phyloP scores from a whole-genome alignment of 805 yeast species.

The Wickerhamomyces kurtzmanii region DNA sequence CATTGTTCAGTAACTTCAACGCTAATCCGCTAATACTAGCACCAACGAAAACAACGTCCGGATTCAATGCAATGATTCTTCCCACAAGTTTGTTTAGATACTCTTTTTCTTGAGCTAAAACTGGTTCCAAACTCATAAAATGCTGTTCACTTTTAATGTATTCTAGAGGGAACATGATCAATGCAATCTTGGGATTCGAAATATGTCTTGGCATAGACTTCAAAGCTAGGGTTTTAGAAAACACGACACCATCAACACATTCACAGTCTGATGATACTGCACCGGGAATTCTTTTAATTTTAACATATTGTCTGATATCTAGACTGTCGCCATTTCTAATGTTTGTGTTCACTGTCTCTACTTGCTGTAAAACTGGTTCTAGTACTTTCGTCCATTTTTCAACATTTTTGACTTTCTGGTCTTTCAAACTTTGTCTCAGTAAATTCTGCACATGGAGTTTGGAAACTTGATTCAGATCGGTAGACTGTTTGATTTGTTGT shows the following conservation, averaged over 20 bases:
- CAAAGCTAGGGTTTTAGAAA: conserved; percentile 75
- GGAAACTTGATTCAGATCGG: conserved; percentile 25
- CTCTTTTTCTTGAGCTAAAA: conserved; percentile 81
- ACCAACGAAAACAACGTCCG: conserved; percentile 72
- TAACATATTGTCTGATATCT: conserved; percentile 83
- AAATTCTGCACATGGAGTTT: conserved; percentile 36
- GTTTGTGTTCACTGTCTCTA: conserved; percentile 52
- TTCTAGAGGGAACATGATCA: conserved; percentile 85
- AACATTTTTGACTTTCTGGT: conserved; percentile 40
- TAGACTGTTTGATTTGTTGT: conserved; percentile 3
- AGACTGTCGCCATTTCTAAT: conserved; percentile 59
- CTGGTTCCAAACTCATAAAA: conserved; percentile 73
- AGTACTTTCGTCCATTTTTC: conserved; percentile 54
- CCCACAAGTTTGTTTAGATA: conserved; percentile 74
- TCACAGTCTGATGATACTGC: conserved; percentile 52
- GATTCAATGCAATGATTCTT: conserved; percentile 64
- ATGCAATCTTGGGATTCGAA: conserved; percentile 61
- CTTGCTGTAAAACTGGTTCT: conserved; percentile 37
- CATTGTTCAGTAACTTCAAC: conserved; percentile 54
- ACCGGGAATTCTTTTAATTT: conserved; percentile 78
- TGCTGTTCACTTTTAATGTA: conserved; percentile 70
- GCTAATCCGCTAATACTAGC: conserved; percentile 81
- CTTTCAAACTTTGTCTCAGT: conserved; percentile 49
- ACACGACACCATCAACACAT: conserved; percentile 69
- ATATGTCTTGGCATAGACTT: conserved; percentile 66